Percentiles rank a stretch among this genome's conserved stretches.
Evolutionary conservation across 495 filamentous ascomycete genomes (phyloP).

Genomic region (Darksidea phi): DNA sequence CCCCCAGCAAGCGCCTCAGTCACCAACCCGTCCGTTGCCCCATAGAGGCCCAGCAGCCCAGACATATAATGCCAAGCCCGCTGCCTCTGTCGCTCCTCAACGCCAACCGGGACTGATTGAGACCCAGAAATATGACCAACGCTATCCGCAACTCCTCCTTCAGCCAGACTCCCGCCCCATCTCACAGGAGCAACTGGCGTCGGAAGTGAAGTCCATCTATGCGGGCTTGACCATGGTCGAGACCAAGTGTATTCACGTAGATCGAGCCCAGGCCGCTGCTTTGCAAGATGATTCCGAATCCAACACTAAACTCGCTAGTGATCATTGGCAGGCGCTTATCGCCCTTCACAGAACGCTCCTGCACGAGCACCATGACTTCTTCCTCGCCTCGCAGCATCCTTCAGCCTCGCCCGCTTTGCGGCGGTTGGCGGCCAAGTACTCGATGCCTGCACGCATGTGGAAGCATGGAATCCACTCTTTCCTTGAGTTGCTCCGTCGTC

Average conservation of each 20-base stretch:
- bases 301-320: conserved; percentile 51
- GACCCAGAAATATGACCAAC: conserved; percentile 23
- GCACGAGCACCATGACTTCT: conserved; percentile 50
- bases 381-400: conserved; percentile 74
- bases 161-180: conserved; percentile 36
- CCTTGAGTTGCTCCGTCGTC: conserved; percentile 67
- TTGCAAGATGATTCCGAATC: conserved; percentile 23
- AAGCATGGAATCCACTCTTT: conserved; percentile 77
- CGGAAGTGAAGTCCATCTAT: conserved; percentile 65
- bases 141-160: conserved; percentile 30
- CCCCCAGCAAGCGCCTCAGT: neutral
- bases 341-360: conserved; percentile 62
- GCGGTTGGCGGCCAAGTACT: conserved; percentile 64
- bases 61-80: conserved; percentile 10
- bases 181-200: conserved; percentile 36
- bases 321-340: conserved; percentile 73
- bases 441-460: conserved; percentile 85
- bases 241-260: conserved; percentile 71
- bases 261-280: conserved; percentile 49
- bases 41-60: conserved; percentile 15
- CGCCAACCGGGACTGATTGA: conserved; percentile 29
- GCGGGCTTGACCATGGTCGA: conserved; percentile 76
- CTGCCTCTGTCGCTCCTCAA: neutral
- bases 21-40: conserved; percentile 6
- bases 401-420: conserved; percentile 59